Percentiles rank a stretch among this genome's conserved stretches.
Evolutionary conservation across 169 alveolate species (phyloP).

Genomic region (Amoebophrya sp.): DNA sequence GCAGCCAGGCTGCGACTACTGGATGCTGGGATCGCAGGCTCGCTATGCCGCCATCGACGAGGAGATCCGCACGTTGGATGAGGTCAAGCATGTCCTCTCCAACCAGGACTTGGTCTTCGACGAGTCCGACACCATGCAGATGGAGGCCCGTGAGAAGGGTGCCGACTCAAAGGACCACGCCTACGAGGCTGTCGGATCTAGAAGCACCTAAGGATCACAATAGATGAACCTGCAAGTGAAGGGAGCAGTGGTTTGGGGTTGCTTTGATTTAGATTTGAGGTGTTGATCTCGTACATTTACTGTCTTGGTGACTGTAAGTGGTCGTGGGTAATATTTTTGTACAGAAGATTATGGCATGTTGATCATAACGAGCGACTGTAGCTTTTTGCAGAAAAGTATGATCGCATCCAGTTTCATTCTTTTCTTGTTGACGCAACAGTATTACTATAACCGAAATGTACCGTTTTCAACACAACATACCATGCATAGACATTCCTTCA

Average conservation of each 20-base stretch:
- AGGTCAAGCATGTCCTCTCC: background rate
- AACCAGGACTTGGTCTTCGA: conserved; percentile 14
- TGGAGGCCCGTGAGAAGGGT: conserved; percentile 6
- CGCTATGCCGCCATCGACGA: background rate
- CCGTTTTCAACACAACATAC: no score
- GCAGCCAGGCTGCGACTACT: conserved; percentile 20
- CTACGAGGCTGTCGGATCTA: background rate
- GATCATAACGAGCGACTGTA: no score
- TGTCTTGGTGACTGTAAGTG: background rate
- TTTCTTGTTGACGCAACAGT: no score
- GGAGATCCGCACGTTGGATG: conserved; percentile 11
- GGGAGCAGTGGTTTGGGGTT: background rate
- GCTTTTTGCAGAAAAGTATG: no score
- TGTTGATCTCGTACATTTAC: background rate
- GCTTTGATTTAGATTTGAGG: background rate
- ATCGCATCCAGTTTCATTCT: no score
- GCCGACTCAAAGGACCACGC: background rate
- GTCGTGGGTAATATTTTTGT: background rate
- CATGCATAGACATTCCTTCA: no score
- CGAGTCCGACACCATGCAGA: background rate
- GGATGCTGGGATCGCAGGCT: conserved; percentile 19
- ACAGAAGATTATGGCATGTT: no score
- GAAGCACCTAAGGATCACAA: background rate
- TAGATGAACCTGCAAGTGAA: background rate
- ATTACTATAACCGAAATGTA: no score